Evolutionary conservation across 306 rosid species (phyloP), one percentile per base, ranked within the genome.

Genomic region (Quercus gilva): DNA sequence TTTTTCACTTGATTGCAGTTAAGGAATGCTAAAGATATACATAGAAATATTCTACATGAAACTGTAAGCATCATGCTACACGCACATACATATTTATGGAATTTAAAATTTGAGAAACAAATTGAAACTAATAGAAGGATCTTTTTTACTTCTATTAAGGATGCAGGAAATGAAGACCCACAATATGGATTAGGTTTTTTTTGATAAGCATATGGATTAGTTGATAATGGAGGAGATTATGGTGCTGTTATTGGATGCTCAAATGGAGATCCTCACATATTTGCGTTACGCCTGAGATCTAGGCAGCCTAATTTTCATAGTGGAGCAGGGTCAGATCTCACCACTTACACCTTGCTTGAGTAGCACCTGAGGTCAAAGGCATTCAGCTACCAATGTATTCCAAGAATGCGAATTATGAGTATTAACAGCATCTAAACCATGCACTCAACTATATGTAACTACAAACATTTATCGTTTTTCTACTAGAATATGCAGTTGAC

Each of bases 281-380:
- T 92, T 83, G 87, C 92, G 0, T 63, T 94, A 25, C 85, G 88
- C 67, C 83, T 85, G 56, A 92, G 87, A 56, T 87, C 87, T 41
- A 83, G 69, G 80, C 91, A 82, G 76, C 86, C 90, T 52, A 76
- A 84, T 78, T 77, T 82, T 28, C 89, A 85, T 35, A 58, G 58
- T 8, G 89, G 87, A 53, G 71, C 67, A 0, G 83, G 68, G 20
- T 83, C 97, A 23, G 96, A 91, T 82, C 86, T 88, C 51, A 87
- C 92, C 4, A 87, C 94, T 76, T 88, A 89, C 76, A 86, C 92
- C 26, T 84, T 94, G 74, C 94, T 91, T 37, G 83, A 84, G 80
- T 88, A 82, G 84, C n/a, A 37, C 26, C 72, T 15, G n/a, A 3
- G n/a, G 19, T 67, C 70, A 4, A 13, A 29, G 21, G 21, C 10